Evolutionary conservation across 140 eudicot species (phyloP).

Genomic region (Cichorium intybus): DNA sequence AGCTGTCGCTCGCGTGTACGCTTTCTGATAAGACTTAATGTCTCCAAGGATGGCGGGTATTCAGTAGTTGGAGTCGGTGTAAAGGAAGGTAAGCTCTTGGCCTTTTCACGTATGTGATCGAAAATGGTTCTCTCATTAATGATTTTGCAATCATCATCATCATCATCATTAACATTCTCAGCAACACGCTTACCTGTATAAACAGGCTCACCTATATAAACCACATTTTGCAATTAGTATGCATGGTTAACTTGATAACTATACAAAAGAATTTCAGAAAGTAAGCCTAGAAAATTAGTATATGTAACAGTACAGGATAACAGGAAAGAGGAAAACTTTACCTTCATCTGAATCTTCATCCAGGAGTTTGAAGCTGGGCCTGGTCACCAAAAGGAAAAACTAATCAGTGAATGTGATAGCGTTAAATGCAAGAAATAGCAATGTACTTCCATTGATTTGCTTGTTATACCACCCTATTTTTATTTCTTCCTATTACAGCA

Average conservation of each 20-base stretch:
- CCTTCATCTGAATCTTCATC: constrained; percentile 80
- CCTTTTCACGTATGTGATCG: constrained; percentile 79
- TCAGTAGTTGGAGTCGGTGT: constrained; percentile 34
- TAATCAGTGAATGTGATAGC: neutral
- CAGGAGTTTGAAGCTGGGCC: constrained; percentile 90
- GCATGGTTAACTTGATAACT: constrained; percentile 12
- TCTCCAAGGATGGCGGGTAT: constrained; percentile 59
- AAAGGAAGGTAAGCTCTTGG: constrained; percentile 62
- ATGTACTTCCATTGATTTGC: neutral
- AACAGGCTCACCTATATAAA: neutral
- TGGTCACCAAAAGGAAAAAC: constrained; percentile 32
- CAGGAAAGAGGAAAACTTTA: constrained; percentile 12
- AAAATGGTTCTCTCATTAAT: constrained; percentile 58
- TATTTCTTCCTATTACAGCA: neutral
- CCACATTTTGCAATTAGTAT: neutral
- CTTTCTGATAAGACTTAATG: constrained; percentile 52
- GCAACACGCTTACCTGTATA: constrained; percentile 37
- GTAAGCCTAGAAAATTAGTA: constrained; percentile 12
- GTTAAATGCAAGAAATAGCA: neutral
- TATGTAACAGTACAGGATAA: neutral
- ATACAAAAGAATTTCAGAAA: constrained; percentile 2
- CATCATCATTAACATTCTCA: constrained; percentile 45
- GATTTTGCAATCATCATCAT: constrained; percentile 73
- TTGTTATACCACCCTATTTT: neutral
- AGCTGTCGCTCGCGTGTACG: constrained; percentile 58